Evolutionary conservation across 768 basidiomycete genomes (phyloP).

Genomic region (Panellus pusillus): DNA sequence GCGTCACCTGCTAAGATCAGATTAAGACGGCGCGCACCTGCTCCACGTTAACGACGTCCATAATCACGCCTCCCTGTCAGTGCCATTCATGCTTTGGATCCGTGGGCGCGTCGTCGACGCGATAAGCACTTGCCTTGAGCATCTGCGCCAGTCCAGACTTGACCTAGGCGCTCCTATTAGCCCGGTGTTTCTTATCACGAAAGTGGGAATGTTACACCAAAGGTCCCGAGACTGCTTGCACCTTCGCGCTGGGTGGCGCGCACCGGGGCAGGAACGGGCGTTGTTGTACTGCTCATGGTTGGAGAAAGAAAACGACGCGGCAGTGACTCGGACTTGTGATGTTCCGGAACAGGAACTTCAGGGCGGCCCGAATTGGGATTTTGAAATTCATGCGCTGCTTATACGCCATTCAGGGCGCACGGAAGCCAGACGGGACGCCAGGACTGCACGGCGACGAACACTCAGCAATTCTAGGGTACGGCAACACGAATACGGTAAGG

Average conservation of each 20-base stretch:
- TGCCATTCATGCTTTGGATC: background rate
- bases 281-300: background rate
- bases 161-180: conserved; percentile 50
- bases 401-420: too few relatives aligned
- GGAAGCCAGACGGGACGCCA: too few relatives aligned
- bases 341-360: too few relatives aligned
- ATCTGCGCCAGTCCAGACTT: conserved; percentile 96
- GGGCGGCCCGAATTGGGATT: too few relatives aligned
- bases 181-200: background rate
- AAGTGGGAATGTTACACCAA: conserved; percentile 38
- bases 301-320: conserved; percentile 1
- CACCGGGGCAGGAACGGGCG: conserved; percentile 34
- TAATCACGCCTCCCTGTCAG: conserved; percentile 79
- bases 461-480: too few relatives aligned
- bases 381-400: too few relatives aligned
- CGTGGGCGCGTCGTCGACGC: too few relatives aligned
- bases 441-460: too few relatives aligned
- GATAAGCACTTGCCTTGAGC: conserved; percentile 67
- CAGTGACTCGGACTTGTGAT: too few relatives aligned
- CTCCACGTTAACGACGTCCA: conserved; percentile 90
- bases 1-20: conserved; percentile 1
- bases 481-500: too few relatives aligned
- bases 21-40: conserved; percentile 31
- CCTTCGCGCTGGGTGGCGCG: conserved; percentile 39
- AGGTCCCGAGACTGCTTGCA: conserved; percentile 50